A percentile compares a stretch with the other conserved stretches of the same genome.
Evolutionary conservation across 2,329 filamentous ascomycete genomes (phyloP).

Genomic region (Exophiala oligosperma): DNA sequence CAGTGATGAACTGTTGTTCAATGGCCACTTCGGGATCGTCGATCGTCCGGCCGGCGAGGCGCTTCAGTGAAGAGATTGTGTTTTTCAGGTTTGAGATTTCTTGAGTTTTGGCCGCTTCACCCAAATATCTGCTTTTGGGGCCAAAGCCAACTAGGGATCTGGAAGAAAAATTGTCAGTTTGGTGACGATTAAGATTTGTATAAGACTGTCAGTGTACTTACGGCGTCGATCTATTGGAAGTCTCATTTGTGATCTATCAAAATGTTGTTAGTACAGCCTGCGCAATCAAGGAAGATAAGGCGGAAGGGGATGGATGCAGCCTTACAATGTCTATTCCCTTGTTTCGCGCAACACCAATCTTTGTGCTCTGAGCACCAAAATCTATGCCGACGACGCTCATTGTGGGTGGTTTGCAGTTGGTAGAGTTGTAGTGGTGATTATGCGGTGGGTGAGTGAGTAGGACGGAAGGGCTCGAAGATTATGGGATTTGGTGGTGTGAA

Average conservation of each 20-base stretch:
- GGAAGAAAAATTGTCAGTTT: conserved; percentile 14
- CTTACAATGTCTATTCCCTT: conserved; percentile 98
- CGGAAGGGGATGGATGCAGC: conserved; percentile 38
- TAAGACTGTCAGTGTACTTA: conserved; percentile 57
- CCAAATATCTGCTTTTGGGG: conserved; percentile 88
- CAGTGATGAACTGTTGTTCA: conserved; percentile 89
- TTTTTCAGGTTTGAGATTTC: conserved; percentile 99
- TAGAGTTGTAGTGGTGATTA: not conserved
- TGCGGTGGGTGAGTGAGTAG: not conserved
- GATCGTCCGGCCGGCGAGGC: conserved; percentile 82
- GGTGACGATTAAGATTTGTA: not conserved
- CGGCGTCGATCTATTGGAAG: conserved; percentile 97
- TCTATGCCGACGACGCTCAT: conserved; percentile 78
- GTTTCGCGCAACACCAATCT: conserved; percentile 95
- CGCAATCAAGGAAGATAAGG: too few species aligned
- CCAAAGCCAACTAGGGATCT: conserved; percentile 95
- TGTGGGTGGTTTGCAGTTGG: not conserved
- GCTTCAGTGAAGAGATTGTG: conserved; percentile 90
- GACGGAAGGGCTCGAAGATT: too few species aligned
- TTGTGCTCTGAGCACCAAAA: conserved; percentile 94
- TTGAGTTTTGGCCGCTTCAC: conserved; percentile 95
- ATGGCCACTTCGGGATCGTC: conserved; percentile 89
- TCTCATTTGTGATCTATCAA: conserved; percentile 90
- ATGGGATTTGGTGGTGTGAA: too few species aligned
- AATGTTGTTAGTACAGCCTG: conserved; percentile 4